Percentiles rank a stretch among this genome's conserved stretches.
Conservation (phyloP, 1,284 basidiomycete species). For the Singerocomus rubriflavus region DNA sequence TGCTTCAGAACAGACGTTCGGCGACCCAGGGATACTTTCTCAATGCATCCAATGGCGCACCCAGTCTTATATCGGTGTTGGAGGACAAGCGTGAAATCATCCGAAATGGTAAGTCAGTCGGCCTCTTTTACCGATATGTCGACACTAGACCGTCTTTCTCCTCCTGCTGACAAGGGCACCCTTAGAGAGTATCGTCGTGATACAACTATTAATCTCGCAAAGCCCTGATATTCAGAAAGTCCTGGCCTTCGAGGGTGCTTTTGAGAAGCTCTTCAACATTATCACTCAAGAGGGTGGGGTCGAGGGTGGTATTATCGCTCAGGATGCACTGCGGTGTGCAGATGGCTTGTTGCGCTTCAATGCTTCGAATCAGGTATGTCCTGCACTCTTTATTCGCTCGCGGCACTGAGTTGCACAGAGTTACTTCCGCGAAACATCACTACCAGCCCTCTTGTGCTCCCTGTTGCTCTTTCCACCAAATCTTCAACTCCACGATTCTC, state of each 20-base stretch:
- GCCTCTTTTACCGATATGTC: background rate
- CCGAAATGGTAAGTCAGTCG: conserved; percentile 61
- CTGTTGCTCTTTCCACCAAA: conserved; percentile 85
- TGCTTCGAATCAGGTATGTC: conserved; percentile 86
- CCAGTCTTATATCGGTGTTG: conserved; percentile 67
- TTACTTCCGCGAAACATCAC: conserved; percentile 92
- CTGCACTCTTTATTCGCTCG: background rate
- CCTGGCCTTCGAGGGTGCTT: conserved; percentile 94
- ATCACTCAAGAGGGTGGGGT: conserved; percentile 87
- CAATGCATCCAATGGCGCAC: conserved; percentile 73
- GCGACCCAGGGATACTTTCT: conserved; percentile 88
- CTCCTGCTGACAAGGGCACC: conserved; percentile 20
- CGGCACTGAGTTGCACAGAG: conserved; percentile 53
- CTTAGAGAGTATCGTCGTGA: conserved; percentile 77
- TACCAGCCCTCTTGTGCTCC: conserved; percentile 78
- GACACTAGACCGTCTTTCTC: background rate
- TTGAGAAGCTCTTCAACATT: conserved; percentile 93
- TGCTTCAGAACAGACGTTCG: conserved; percentile 78
- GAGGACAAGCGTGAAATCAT: conserved; percentile 84
- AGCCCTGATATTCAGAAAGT: conserved; percentile 97
- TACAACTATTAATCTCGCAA: conserved; percentile 80
- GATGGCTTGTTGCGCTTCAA: conserved; percentile 90
- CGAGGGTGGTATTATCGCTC: conserved; percentile 86
- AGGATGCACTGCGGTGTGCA: conserved; percentile 83
- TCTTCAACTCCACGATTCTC: conserved; percentile 58